Conservation (phyloP, 1,139 yeast genomes). For the Nematodospora anomalae region DNA sequence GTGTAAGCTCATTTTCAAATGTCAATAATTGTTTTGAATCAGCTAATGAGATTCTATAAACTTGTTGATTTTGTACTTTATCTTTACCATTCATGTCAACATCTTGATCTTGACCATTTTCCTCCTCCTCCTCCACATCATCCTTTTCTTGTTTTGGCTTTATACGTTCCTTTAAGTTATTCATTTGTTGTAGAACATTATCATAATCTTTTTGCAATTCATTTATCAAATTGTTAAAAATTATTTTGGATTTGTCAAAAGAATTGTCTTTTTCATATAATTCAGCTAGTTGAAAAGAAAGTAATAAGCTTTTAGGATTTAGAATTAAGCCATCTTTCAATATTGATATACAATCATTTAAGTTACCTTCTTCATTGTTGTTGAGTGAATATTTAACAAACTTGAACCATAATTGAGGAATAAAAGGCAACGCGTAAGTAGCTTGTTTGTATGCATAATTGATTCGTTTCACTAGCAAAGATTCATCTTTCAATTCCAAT, state of each 20-base stretch:
- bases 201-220: constrained; percentile 36
- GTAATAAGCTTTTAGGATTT: constrained; percentile 70
- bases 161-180: constrained; percentile 22
- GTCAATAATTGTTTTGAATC: constrained; percentile 12
- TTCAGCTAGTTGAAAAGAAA: constrained; percentile 71
- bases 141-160: constrained; percentile 14
- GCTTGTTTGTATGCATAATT: constrained; percentile 75
- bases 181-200: constrained; percentile 22
- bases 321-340: constrained; percentile 58
- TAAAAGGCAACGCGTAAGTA: constrained; percentile 63
- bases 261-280: constrained; percentile 61
- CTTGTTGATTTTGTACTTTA: neutral
- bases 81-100: constrained; percentile 3
- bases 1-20: constrained; percentile 18
- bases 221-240: constrained; percentile 52
- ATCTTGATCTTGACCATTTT: constrained; percentile 4
- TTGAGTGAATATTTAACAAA: constrained; percentile 38
- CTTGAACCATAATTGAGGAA: constrained; percentile 86
- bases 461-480: constrained; percentile 56
- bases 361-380: constrained; percentile 36
- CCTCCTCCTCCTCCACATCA: constrained; percentile 14
- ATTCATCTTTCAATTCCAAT: constrained; percentile 54
- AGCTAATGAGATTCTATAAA: constrained; percentile 12
- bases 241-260: constrained; percentile 50
- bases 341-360: constrained; percentile 37